Evolutionary conservation across 805 yeast genomes (phyloP).

Genomic region (Nakazawaea siamensis): DNA sequence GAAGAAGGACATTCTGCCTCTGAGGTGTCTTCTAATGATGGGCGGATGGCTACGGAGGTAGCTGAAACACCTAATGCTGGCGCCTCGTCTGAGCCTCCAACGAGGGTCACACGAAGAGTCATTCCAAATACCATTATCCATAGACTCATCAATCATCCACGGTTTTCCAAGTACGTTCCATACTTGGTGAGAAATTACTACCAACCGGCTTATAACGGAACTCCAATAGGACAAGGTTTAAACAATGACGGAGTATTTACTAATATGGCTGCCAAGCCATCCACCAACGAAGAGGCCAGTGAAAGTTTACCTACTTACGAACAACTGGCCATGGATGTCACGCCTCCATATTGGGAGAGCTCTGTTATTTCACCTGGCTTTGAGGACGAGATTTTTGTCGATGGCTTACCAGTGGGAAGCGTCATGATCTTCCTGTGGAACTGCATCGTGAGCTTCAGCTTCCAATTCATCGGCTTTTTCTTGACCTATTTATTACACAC

Average conservation of each 20-base stretch:
- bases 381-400: constrained; percentile 86
- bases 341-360: constrained; percentile 97
- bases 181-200: constrained; percentile 4
- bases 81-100: not conserved
- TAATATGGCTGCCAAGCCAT: constrained; percentile 87
- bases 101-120: not conserved
- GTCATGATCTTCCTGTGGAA: constrained; percentile 88
- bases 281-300: constrained; percentile 35
- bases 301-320: constrained; percentile 80
- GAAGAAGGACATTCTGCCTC: constrained; percentile 4
- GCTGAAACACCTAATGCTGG: not conserved
- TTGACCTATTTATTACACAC: constrained; percentile 88
- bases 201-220: constrained; percentile 5
- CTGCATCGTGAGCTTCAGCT: constrained; percentile 77
- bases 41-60: not conserved
- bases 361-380: constrained; percentile 73
- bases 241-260: constrained; percentile 85
- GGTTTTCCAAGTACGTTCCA: constrained; percentile 7
- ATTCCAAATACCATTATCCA: constrained; percentile 8
- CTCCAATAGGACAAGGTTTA: constrained; percentile 21
- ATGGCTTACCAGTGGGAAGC: constrained; percentile 93
- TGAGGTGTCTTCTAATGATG: not conserved
- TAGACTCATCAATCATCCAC: constrained; percentile 6
- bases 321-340: constrained; percentile 88
- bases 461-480: constrained; percentile 89